Base-by-base conservation (phyloP, 495 filamentous ascomycete species). In the Hypoxylon perforatum region DNA sequence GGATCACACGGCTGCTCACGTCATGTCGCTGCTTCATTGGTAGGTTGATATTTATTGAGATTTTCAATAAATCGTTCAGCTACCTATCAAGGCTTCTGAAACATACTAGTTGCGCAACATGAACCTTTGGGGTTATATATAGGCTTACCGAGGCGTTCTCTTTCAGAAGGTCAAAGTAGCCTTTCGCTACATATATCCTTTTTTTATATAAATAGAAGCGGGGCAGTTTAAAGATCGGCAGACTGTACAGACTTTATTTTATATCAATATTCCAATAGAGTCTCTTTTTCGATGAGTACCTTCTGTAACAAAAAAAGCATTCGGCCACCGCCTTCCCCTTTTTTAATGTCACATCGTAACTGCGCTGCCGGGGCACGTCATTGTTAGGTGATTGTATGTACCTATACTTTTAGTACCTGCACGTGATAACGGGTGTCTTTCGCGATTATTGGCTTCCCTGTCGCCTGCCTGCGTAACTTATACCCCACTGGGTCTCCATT, bases 391-490 rank as follows among this genome's bases (percentile, higher is more conserved):
- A n/a, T n/a, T n/a, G n/a, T n/a, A n/a, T n/a, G n/a, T n/a, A n/a
- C n/a, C 35, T 12, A 12, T 11, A n/a, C 35, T n/a, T n/a, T 38
- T 38, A 11, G 35, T 38, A 11, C 12, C 35, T 36, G 12, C 66
- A 70, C 66, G 66, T 70, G 66, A 70, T 33, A 22, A 23, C 66
- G 66, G 60, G 61, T 25, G 52, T 44, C 50, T 61, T 61, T 65
- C 66, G 66, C 50, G 66, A 28, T 7, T 65, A 42, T 59, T 25
- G 18, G 39, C 47, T 48, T 54, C 23, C 19, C 50, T 35, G 11
- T 51, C n/a, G n/a, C n/a, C n/a, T n/a, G n/a, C n/a, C n/a, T n/a
- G n/a, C n/a, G n/a, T n/a, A n/a, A 57, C 57, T 44, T 48, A 22
- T 14, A 52, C 61, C 39, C 44, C 55, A 44, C 63, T 30, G 10